Base-by-base conservation (phyloP, 192 early-diverging fungal genomes). In the Jimgerdemannia flammicorona region DNA sequence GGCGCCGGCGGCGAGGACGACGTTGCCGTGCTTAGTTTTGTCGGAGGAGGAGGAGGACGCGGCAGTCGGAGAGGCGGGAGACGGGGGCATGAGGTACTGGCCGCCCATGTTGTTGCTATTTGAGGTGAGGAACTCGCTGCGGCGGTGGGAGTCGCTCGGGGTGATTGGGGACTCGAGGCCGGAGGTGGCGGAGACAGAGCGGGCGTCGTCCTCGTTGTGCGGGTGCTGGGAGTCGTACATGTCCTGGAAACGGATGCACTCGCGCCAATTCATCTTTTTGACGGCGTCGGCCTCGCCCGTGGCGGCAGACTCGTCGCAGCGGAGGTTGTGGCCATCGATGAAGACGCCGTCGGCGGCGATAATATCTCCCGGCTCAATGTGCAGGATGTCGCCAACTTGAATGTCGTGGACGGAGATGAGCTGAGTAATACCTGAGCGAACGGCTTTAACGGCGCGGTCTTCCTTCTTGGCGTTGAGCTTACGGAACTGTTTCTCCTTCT, bases 281-380 rank as follows among this genome's bases (percentile, higher is more conserved):
- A 99, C 91, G 3, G 96, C 90, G 75, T 96, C 90, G n/a, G 94
- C 91, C 83, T 99, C 98, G 71, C 98, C 98, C 4, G 97, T 98
- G 44, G 95, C 90, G 4, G 96, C 90, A 17, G 92, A 94, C 83
- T 99, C 98, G 78, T 99, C 98, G 72, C 91, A 92, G 41, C 86
- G 83, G 43, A 99, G 80, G 78, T 95, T 95, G 73, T 93, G 93
- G 4, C 91, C 90, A 14, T 87, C 83, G 40, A 99, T 72, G 29
- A 96, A 90, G 40, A 99, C 83, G 40, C 93, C 98, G 77, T 99
- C 98, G 4, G 92, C 95, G 49, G 95, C 89, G 65, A 97, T 84
- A 40, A 99, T 91, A 79, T 98, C 98, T 59, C 98, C 98, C 3
- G 94, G 93, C 79, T 96, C 93, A 4, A 99, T 77, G 63, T 90